Evolutionary conservation across 2,329 filamentous ascomycete genomes (phyloP), one percentile per base, ranked within the genome.

Genomic region (Immersiporthe knoxdaviesiana): DNA sequence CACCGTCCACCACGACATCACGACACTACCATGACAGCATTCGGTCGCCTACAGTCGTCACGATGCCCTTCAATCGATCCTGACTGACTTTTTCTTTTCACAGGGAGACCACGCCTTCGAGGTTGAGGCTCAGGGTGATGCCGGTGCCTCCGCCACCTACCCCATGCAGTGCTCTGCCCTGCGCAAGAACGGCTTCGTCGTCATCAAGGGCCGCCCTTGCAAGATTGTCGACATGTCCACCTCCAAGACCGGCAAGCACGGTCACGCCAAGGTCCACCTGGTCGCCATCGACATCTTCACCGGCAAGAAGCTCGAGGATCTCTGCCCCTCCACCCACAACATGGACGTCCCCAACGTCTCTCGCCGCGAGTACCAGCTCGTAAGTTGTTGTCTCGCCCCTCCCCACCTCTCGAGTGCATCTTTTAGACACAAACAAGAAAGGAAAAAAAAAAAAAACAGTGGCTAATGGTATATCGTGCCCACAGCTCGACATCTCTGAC

Each of bases 181-280:
- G 88, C 92, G 96, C 83, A 98, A 99, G 94, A 97, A 97, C 91
- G 95, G 96, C 76, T 91, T 92, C 89, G 96, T 99, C 84, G 91
- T 95, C 83, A 98, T 99, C 87, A 99, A 99, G 91, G 86, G 88
- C 85, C 96, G 96, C 79, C 97, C 96, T 79, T 99, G 96, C 94
- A 99, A 98, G 92, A 99, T 99, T 79, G 93, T 98, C 84, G 96
- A 99, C 81, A 99, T 99, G 97, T 97, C 94, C 77, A 99, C 96
- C 87, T 99, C 96, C 84, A 99, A 99, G 94, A 99, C 96, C 77
- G 96, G 96, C 86, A 99, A 99, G 93, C 96, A 99, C 92, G 96
- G 96, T 84, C 97, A 99, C 92, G 96, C 96, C 86, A 99, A 99
- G 91, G 96, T 99, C 83, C 95, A 99, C 87, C 87, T 99, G 78